Percentiles rank a stretch among this genome's conserved stretches.
phyloP scores from a whole-genome alignment of 1,284 basidiomycete genomes.

The Ceratobasidium sp. region DNA sequence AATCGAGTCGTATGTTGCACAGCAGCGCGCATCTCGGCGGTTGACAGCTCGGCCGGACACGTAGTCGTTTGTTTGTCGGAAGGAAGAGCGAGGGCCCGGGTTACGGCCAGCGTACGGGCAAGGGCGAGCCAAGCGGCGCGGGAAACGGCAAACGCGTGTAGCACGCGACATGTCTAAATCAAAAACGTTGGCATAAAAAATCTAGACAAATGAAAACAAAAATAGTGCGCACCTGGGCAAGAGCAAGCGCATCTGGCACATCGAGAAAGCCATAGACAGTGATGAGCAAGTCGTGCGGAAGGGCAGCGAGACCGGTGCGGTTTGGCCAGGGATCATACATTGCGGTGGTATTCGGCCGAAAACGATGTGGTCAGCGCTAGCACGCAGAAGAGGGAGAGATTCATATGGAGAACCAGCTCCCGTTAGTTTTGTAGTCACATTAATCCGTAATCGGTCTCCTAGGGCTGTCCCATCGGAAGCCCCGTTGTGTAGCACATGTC shows the following conservation, averaged over 20 bases:
- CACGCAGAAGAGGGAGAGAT: neutral
- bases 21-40: conserved; percentile 22
- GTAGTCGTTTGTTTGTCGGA: conserved; percentile 26
- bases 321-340: conserved; percentile 11
- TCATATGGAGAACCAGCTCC: neutral
- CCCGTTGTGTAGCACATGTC: conserved; percentile 12
- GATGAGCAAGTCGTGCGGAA: conserved; percentile 27
- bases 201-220: neutral
- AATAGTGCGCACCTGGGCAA: neutral
- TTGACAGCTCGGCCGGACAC: conserved; percentile 11
- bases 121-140: conserved; percentile 35
- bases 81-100: conserved; percentile 1
- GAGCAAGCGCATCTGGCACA: neutral
- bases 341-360: conserved; percentile 26
- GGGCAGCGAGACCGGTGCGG: conserved; percentile 11
- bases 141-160: conserved; percentile 16
- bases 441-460: neutral
- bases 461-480: neutral
- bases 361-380: neutral
- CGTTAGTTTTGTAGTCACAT: conserved; percentile 4
- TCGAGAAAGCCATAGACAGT: conserved; percentile 14
- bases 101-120: conserved; percentile 31
- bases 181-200: neutral
- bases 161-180: conserved; percentile 8
- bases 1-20: conserved; percentile 4